Evolutionary conservation across 768 basidiomycete genomes (phyloP).

Genomic region (Pholiota microspora): DNA sequence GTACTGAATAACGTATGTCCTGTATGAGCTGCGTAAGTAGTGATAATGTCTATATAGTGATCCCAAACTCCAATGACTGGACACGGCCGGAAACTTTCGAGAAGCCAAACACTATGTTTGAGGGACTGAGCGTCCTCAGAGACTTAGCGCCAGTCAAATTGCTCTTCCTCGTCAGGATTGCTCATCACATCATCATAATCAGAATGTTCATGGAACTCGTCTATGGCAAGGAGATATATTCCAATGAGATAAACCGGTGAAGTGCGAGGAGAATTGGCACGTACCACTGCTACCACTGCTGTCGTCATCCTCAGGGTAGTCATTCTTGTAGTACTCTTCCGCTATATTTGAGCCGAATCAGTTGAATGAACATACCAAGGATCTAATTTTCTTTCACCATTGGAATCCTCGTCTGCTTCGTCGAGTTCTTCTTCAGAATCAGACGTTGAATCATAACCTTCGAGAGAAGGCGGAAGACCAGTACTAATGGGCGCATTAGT

Average conservation of each 20-base stretch:
- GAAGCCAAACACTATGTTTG: too few relatives aligned
- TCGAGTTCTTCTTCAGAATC: slow-evolving; percentile 63
- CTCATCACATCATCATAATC: slow-evolving; percentile 38
- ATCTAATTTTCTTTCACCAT: slow-evolving; percentile 45
- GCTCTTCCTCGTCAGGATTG: slow-evolving; percentile 5
- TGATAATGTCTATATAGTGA: too few relatives aligned
- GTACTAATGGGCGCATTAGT: slow-evolving; percentile 40
- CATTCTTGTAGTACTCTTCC: slow-evolving; percentile 83
- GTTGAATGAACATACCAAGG: background rate
- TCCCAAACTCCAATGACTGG: too few relatives aligned
- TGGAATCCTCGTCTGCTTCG: slow-evolving; percentile 83
- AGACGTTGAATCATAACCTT: slow-evolving; percentile 55
- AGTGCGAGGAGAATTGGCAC: background rate
- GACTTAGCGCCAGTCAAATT: slow-evolving; percentile 4
- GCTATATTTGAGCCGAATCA: slow-evolving; percentile 37
- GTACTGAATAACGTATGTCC: too few relatives aligned
- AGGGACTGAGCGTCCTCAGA: too few relatives aligned
- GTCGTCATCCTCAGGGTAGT: slow-evolving; percentile 78
- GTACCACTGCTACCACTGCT: slow-evolving; percentile 33
- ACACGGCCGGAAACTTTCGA: too few relatives aligned
- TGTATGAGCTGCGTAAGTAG: too few relatives aligned
- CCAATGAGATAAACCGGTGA: background rate
- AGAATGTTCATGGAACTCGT: slow-evolving; percentile 56
- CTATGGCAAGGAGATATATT: slow-evolving; percentile 27
- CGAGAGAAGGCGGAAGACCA: slow-evolving; percentile 58